Conservation (phyloP, 805 yeast genomes). For the Maudiozyma bulderi region DNA sequence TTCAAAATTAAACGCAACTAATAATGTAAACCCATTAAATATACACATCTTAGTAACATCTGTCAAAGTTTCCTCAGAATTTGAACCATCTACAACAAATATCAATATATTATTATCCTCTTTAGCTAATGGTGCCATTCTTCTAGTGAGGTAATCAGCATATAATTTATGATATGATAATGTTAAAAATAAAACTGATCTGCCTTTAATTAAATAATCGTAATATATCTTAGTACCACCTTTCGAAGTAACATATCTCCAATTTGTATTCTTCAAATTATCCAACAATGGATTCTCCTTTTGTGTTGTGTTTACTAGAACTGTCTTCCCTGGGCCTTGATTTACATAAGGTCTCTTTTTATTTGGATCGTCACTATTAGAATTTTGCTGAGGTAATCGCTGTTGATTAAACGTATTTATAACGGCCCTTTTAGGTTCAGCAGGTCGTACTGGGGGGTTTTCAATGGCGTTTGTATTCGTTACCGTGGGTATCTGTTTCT, state of each 20-base stretch:
- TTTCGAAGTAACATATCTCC: constrained; percentile 35
- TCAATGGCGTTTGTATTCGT: background rate
- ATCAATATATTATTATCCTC: constrained; percentile 44
- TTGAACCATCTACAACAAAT: constrained; percentile 57
- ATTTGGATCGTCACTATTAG: constrained; percentile 4
- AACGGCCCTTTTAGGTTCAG: constrained; percentile 1
- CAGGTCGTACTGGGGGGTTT: background rate
- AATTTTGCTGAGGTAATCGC: constrained; percentile 8
- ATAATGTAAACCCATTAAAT: constrained; percentile 33
- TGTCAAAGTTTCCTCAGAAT: constrained; percentile 36
- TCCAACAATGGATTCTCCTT: constrained; percentile 63
- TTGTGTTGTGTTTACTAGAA: constrained; percentile 56
- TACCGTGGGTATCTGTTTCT: background rate
- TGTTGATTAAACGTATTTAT: constrained; percentile 16
- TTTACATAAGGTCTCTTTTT: constrained; percentile 2
- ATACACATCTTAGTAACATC: constrained; percentile 34
- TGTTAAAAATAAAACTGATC: constrained; percentile 50
- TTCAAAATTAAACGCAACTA: constrained; percentile 38
- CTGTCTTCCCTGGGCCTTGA: constrained; percentile 23
- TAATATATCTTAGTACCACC: constrained; percentile 36
- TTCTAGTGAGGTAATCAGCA: constrained; percentile 61
- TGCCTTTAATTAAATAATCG: constrained; percentile 58
- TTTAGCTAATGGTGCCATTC: constrained; percentile 36
- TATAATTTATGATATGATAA: constrained; percentile 66
- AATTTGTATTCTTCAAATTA: constrained; percentile 43